Conservation (phyloP, 1,284 basidiomycete genomes). For the Ganoderma sp. region DNA sequence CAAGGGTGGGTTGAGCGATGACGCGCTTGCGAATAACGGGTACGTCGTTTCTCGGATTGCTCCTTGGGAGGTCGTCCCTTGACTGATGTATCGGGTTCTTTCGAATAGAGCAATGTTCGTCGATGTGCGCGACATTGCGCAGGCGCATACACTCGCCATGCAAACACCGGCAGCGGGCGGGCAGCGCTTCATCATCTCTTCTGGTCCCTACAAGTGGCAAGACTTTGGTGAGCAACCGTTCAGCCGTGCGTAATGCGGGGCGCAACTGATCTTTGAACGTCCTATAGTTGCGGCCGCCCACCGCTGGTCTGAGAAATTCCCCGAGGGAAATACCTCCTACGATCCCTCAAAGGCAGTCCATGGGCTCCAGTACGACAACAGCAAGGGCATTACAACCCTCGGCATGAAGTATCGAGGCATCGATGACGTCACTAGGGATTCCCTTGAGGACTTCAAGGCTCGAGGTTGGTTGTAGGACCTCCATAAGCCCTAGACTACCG, state of each 20-base stretch:
- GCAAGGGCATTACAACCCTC: conserved; percentile 50
- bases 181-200: conserved; percentile 59
- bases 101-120: conserved; percentile 46
- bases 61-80: not conserved
- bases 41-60: not conserved
- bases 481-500: too few relatives aligned
- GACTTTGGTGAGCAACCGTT: conserved; percentile 36
- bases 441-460: conserved; percentile 46
- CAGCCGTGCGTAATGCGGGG: not conserved
- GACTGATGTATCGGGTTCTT: not conserved
- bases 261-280: not conserved
- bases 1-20: conserved; percentile 32
- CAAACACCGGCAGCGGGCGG: conserved; percentile 61
- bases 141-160: conserved; percentile 62
- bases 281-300: conserved; percentile 24
- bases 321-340: conserved; percentile 33
- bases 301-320: conserved; percentile 30
- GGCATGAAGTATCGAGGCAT: conserved; percentile 53
- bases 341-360: conserved; percentile 40
- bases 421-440: conserved; percentile 50
- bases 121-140: conserved; percentile 68
- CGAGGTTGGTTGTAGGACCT: conserved; percentile 28
- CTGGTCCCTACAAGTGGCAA: conserved; percentile 44
- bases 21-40: conserved; percentile 16
- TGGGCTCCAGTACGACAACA: conserved; percentile 38